Evolutionary conservation across 495 filamentous ascomycete genomes (phyloP).

Genomic region (Hypoxylon subgilvum): DNA sequence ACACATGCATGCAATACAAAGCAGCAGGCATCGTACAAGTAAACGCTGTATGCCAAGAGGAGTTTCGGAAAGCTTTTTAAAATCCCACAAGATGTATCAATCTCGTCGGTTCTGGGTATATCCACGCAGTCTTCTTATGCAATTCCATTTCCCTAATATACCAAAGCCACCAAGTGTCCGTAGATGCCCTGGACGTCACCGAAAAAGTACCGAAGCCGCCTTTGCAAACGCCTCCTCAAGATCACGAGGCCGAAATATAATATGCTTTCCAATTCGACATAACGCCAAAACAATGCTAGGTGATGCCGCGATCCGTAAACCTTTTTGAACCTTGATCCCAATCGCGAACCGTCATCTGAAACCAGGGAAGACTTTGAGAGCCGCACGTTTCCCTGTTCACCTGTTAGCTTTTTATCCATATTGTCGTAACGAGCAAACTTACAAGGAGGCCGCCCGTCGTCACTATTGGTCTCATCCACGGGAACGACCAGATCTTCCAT

Average conservation of each 20-base stretch:
- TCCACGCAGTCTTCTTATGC: conserved; percentile 37
- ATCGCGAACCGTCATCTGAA: conserved; percentile 25
- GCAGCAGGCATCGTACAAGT: no score
- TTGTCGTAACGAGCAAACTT: conserved; percentile 8
- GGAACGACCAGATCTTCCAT: conserved; percentile 40
- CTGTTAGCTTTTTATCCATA: conserved; percentile 8
- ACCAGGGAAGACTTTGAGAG: conserved; percentile 33
- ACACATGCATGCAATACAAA: no score
- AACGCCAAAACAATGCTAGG: conserved; percentile 32
- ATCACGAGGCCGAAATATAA: conserved; percentile 3
- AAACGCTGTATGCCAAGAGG: neutral
- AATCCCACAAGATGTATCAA: conserved; percentile 12
- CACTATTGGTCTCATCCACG: conserved; percentile 42
- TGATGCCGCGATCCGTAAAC: conserved; percentile 12
- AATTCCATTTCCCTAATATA: conserved; percentile 18
- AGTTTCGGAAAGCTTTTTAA: neutral
- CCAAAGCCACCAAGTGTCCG: conserved; percentile 13
- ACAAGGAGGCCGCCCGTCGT: conserved; percentile 42
- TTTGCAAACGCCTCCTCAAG: conserved; percentile 14
- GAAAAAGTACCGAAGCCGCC: conserved; percentile 4
- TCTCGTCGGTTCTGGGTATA: conserved; percentile 33
- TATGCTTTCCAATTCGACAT: conserved; percentile 18
- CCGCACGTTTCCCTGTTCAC: conserved; percentile 32
- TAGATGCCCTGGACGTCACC: conserved; percentile 9
- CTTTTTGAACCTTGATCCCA: neutral